phyloP scores from a whole-genome alignment of 306 rosid genomes.

The Casuarina equisetifolia region DNA sequence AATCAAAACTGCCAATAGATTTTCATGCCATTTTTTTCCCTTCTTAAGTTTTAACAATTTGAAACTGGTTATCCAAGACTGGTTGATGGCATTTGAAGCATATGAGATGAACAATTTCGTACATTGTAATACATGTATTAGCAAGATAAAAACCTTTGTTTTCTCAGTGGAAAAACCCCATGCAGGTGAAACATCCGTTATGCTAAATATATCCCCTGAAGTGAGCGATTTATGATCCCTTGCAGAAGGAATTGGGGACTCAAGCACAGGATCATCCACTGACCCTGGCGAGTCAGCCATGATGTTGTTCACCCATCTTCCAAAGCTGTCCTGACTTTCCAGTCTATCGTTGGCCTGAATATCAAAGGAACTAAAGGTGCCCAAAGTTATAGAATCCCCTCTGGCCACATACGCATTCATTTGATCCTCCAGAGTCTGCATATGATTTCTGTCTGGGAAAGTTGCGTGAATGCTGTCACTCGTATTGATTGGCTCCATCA shows the following conservation, averaged over 20 bases:
- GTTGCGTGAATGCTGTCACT: conserved; percentile 34
- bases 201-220: conserved; percentile 68
- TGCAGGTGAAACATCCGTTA: conserved; percentile 73
- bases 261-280: conserved; percentile 47
- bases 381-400: conserved; percentile 31
- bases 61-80: neutral
- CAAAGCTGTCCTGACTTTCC: conserved; percentile 88
- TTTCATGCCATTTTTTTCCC: conserved; percentile 1
- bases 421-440: conserved; percentile 41
- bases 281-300: conserved; percentile 61
- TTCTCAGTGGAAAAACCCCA: conserved; percentile 80
- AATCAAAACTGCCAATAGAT: neutral
- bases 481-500: conserved; percentile 37
- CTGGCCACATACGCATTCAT: conserved; percentile 41
- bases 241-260: conserved; percentile 49
- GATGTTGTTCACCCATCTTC: conserved; percentile 70
- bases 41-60: neutral
- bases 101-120: conserved; percentile 9
- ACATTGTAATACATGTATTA: neutral
- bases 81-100: neutral
- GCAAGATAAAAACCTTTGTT: conserved; percentile 70
- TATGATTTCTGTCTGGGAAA: conserved; percentile 39
- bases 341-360: conserved; percentile 46
- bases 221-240: conserved; percentile 45
- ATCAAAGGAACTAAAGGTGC: conserved; percentile 35